Evolutionary conservation across 1,139 yeast species (phyloP).

Genomic region (Hyphopichia fennica): DNA sequence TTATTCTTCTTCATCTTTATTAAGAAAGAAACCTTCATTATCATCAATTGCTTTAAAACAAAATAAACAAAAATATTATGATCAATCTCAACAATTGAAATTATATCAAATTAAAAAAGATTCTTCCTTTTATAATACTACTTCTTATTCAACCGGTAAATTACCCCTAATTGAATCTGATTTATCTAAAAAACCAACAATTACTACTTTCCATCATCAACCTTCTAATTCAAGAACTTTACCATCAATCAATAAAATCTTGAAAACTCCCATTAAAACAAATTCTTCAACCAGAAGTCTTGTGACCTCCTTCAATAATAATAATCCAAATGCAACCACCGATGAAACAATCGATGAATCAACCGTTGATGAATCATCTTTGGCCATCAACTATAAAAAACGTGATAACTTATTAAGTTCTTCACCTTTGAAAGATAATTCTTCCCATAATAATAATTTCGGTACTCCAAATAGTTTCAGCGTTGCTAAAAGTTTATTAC

Average conservation of each 20-base stretch:
- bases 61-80: slow-evolving; percentile 1
- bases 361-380: slow-evolving; percentile 3
- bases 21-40: slow-evolving; percentile 16
- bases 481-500: slow-evolving; percentile 49
- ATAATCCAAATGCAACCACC: slow-evolving; percentile 11
- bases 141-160: slow-evolving; percentile 9
- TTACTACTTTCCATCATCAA: slow-evolving; percentile 8
- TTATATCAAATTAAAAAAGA: slow-evolving; percentile 35
- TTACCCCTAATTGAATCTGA: slow-evolving; percentile 12
- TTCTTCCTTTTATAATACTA: slow-evolving; percentile 24
- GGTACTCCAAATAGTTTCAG: slow-evolving; percentile 54
- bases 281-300: slow-evolving; percentile 26
- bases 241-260: slow-evolving; percentile 46
- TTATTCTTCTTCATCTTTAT: not conserved
- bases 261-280: slow-evolving; percentile 46
- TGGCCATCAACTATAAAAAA: not conserved
- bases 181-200: slow-evolving; percentile 6
- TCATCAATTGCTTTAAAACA: slow-evolving; percentile 16
- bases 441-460: slow-evolving; percentile 16
- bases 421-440: slow-evolving; percentile 26
- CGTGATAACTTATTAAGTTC: slow-evolving; percentile 18
- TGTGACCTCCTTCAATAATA: slow-evolving; percentile 8
- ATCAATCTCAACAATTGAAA: slow-evolving; percentile 20
- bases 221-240: slow-evolving; percentile 9
- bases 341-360: slow-evolving; percentile 41